Evolutionary conservation across 2,329 filamentous ascomycete genomes (phyloP), one percentile per base, ranked within the genome.

Genomic region (Nemania diffusa): DNA sequence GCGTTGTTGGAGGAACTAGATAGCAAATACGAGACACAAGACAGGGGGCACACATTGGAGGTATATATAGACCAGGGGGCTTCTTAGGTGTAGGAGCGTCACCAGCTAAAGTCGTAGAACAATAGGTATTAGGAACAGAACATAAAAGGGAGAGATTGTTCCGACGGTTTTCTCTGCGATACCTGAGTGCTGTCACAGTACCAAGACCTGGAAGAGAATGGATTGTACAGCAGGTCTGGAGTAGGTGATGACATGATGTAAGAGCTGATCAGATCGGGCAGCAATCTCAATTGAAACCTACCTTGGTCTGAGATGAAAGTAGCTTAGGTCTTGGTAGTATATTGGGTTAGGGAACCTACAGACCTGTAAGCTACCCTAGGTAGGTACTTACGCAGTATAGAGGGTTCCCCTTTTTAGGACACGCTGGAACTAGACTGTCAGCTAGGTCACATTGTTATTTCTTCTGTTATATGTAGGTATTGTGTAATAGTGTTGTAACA

Each of bases 81-180:
- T n/a, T n/a, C n/a, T n/a, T n/a, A n/a, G n/a, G n/a, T n/a, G 27
- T 13, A 27, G 27, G 2, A 42, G 37, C 56, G 63, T 67, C 63
- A 69, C 64, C 52, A 58, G 11, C 46, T 26, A 24, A 20, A 26
- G 24, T 15, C n/a, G 42, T 42, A 29, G 29, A 32, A 34, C n/a
- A 17, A 34, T 29, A 22, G 29, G 1, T 17, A 17, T 27, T 29
- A 22, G 29, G 1, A 46, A 32, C 32, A 8, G n/a, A 27, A 8
- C 24, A 2, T 2, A 22, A 9, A 9, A 57, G 51, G 67, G 64
- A 69, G 52, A 26, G 4, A 64, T 59, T 62, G 60, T 53, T 67
- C 67, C 64, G 67, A 29, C 11, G 9, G 17, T 48, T 13, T 24
- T 13, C 22, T 48, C n/a, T 46, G 40, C 26, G 20, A 57, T 52